phyloP scores from a whole-genome alignment of 257 asterid species.

The Vinca minor region DNA sequence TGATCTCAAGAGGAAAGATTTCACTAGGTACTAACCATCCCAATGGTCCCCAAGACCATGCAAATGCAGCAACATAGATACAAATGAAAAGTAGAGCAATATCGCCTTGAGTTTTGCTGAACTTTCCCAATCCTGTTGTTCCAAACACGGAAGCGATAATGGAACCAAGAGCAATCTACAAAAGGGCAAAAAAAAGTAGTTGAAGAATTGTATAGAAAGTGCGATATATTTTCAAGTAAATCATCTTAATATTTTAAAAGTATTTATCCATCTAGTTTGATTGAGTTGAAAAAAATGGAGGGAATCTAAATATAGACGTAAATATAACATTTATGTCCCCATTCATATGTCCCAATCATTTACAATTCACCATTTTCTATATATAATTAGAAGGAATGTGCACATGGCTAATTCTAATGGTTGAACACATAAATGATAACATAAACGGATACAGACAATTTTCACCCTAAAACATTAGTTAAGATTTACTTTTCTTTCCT shows the following conservation, averaged over 20 bases:
- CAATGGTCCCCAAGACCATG: conserved; percentile 67
- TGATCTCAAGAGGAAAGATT: conserved; percentile 45
- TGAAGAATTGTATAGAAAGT: not conserved
- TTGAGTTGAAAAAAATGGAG: too few species aligned
- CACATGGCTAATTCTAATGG: too few species aligned
- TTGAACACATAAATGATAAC: too few species aligned
- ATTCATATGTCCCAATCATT: too few species aligned
- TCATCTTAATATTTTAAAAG: not conserved
- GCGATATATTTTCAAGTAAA: not conserved
- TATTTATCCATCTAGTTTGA: too few species aligned
- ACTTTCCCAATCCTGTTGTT: conserved; percentile 22
- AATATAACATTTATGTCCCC: too few species aligned
- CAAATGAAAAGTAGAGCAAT: conserved; percentile 39
- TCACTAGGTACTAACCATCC: conserved; percentile 66
- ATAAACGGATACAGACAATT: too few species aligned
- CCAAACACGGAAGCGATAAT: conserved; percentile 30
- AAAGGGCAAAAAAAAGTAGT: not conserved
- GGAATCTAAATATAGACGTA: too few species aligned
- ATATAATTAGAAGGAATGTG: too few species aligned
- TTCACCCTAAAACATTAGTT: too few species aligned
- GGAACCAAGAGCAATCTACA: conserved; percentile 20
- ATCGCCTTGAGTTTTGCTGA: conserved; percentile 27
- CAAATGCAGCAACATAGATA: conserved; percentile 45
- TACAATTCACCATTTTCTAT: too few species aligned
- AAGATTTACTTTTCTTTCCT: too few species aligned